These are phyloP conservation scores for Hyphopichia pseudoburtonii DNA, from an alignment of 1,139 yeast species.

Conservation along the genomic window DNA sequence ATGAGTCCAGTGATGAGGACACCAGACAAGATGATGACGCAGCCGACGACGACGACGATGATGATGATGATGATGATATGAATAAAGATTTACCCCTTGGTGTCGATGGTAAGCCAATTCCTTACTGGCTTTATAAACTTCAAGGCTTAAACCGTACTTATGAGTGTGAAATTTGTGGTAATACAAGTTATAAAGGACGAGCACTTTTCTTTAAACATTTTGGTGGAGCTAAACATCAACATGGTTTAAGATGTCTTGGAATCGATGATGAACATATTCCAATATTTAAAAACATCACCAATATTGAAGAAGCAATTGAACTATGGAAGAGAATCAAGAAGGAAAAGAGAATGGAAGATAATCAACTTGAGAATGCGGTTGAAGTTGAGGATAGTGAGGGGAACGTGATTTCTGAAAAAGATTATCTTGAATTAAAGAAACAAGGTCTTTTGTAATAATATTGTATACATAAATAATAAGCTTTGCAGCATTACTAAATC, in stretches of 20 bases:
- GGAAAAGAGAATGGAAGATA: constrained; percentile 38
- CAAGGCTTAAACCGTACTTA: constrained; percentile 80
- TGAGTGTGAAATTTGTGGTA: constrained; percentile 87
- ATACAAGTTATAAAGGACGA: constrained; percentile 71
- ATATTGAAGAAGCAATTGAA: constrained; percentile 65
- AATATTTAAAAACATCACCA: constrained; percentile 63
- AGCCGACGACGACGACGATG: constrained; percentile 18
- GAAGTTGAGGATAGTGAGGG: constrained; percentile 94
- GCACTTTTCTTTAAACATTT: constrained; percentile 74
- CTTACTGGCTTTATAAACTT: constrained; percentile 87
- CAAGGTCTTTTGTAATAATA: constrained; percentile 61
- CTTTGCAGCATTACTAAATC: no score
- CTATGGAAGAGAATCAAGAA: constrained; percentile 52
- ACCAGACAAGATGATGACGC: constrained; percentile 9
- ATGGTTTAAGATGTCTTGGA: constrained; percentile 78
- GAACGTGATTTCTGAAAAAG: constrained; percentile 83
- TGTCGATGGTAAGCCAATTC: constrained; percentile 88
- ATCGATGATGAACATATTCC: constrained; percentile 41
- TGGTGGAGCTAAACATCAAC: constrained; percentile 61
- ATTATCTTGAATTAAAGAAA: constrained; percentile 77
- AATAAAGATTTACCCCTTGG: constrained; percentile 71
- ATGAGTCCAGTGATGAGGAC: constrained; percentile 33
- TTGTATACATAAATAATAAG: neutral
- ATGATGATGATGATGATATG: constrained; percentile 20
- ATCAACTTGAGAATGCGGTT: constrained; percentile 54